Evolutionary conservation across 805 yeast genomes (phyloP), one percentile per base, ranked within the genome.

Genomic region (Sugiyamaella chiloensis): DNA sequence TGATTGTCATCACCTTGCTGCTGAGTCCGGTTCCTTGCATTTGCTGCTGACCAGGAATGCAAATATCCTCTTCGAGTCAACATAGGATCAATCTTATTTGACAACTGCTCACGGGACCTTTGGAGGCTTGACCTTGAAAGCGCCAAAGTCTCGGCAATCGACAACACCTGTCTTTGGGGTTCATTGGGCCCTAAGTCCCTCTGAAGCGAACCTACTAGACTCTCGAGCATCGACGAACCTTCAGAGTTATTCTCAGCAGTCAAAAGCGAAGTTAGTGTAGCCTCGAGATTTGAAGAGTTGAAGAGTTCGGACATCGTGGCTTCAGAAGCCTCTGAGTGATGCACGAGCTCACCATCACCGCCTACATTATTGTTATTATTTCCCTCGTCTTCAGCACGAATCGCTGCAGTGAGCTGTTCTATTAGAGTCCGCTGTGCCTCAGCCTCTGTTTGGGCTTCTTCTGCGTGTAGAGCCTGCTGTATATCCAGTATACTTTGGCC

Each of bases 141-240:
- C 0, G 85, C 85, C 53, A 80, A 62, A 2, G 83, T 77, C 53
- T 80, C 82, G 0, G 85, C 84, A 42, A 80, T 79, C 1, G 84
- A 75, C 24, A 24, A 23, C 32, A 16, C 29, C 16, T 9, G 8
- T 4, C 29, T n/a, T 6, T n/a, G 19, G 31, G 27, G 40, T 39
- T 17, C 27, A 9, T 19, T 12, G 27, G 29, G 37, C 17, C n/a
- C 9, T 9, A 19, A 12, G 16, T 5, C 23, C 23, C 41, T 20
- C 30, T 14, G 32, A 12, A 20, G 34, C 2, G 12, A 7, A 9
- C 24, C 23, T 5, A 30, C 27, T 19, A 31, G 5, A 8, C n/a
- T 24, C 40, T 43, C 21, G 23, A 23, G 14, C 27, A 24, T 23
- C 16, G 26, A 11, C n/a, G 36, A 7, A 14, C 17, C 24, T 8